Conservation (phyloP, 1,139 yeast species). For the Starmera stellimalicola region DNA sequence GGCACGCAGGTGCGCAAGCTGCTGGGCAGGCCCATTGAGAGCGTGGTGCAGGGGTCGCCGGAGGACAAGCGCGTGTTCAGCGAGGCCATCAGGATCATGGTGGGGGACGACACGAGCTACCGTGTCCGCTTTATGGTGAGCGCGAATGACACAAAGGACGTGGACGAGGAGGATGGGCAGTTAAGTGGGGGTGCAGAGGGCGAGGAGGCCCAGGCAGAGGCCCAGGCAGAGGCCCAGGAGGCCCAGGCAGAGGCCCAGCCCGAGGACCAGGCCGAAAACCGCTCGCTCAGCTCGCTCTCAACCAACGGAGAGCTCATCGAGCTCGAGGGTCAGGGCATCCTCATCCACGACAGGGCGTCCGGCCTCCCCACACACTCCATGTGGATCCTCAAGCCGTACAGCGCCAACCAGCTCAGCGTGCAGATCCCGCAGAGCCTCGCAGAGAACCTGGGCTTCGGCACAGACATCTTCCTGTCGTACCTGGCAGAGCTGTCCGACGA, state of each 20-base stretch:
- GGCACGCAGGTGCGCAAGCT: conserved; percentile 56
- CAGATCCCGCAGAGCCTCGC: conserved; percentile 60
- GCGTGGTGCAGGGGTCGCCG: conserved; percentile 56
- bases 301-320: conserved; percentile 57
- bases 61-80: conserved; percentile 62
- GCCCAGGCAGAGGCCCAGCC: conserved; percentile 8
- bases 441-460: conserved; percentile 78
- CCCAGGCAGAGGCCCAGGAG: conserved; percentile 10
- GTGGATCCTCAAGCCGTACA: conserved; percentile 86
- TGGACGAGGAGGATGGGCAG: conserved; percentile 15
- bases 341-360: conserved; percentile 58
- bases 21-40: conserved; percentile 49
- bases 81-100: conserved; percentile 65
- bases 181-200: conserved; percentile 6
- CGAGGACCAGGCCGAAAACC: conserved; percentile 21
- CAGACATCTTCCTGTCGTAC: conserved; percentile 73
- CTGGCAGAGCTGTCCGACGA: conserved; percentile 51
- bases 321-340: conserved; percentile 91
- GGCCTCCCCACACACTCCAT: conserved; percentile 69
- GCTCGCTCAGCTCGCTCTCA: conserved; percentile 25
- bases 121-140: conserved; percentile 64
- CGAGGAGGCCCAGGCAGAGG: conserved; percentile 9
- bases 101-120: conserved; percentile 64
- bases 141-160: conserved; percentile 28
- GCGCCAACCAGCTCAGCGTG: conserved; percentile 48